Percentiles rank a stretch among this genome's conserved stretches.
Evolutionary conservation across 2,329 filamentous ascomycete species (phyloP).

Genomic region (Aaosphaeria pasadenensis): DNA sequence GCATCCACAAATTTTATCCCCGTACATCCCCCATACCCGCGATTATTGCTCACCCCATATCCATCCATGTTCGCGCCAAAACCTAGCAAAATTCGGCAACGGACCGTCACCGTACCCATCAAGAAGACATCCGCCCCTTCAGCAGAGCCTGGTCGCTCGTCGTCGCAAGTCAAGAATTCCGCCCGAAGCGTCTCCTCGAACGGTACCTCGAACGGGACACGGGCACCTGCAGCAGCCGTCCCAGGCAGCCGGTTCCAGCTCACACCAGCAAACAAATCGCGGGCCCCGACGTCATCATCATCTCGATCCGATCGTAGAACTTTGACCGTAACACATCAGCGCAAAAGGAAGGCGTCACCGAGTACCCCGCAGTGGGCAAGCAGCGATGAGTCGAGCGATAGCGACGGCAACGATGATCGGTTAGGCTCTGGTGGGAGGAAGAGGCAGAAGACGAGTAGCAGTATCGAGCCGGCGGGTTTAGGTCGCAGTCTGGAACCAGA

Average conservation of each 20-base stretch:
- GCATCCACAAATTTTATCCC: too few relatives aligned
- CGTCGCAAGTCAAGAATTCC: background rate
- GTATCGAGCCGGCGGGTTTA: constrained; percentile 33
- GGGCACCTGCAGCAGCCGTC: constrained; percentile 11
- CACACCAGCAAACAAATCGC: constrained; percentile 11
- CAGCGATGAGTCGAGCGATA: constrained; percentile 25
- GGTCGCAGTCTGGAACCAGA: constrained; percentile 37
- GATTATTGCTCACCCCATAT: too few relatives aligned
- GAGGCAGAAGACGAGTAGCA: constrained; percentile 34
- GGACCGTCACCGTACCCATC: constrained; percentile 25
- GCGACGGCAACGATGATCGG: constrained; percentile 23
- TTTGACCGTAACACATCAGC: constrained; percentile 22
- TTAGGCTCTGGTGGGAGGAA: constrained; percentile 25
- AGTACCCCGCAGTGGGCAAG: constrained; percentile 34
- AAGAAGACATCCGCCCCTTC: constrained; percentile 17
- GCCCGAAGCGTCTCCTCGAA: background rate
- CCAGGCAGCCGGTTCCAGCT: constrained; percentile 27
- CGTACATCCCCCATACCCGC: too few relatives aligned
- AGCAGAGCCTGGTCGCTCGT: constrained; percentile 2
- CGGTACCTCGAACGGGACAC: constrained; percentile 2
- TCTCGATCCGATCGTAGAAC: constrained; percentile 17
- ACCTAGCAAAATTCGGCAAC: constrained; percentile 30
- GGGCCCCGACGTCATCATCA: background rate
- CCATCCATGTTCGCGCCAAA: constrained; percentile 23
- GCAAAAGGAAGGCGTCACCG: constrained; percentile 32